Percentiles rank a stretch among this genome's conserved stretches.
Conservation (phyloP, 2,329 filamentous ascomycete genomes). For the Venturia effusa region DNA sequence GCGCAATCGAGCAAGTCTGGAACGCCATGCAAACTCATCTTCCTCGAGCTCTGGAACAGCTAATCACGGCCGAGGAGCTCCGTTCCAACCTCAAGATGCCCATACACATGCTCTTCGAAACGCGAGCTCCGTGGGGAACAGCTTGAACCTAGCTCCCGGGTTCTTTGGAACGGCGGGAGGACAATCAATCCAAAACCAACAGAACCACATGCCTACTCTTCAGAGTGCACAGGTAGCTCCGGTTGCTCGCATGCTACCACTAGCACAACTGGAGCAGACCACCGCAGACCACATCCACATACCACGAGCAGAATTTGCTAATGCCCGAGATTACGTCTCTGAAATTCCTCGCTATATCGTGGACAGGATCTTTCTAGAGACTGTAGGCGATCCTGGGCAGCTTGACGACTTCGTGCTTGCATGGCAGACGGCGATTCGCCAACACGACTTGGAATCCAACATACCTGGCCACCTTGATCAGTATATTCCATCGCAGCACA, state of each 20-base stretch:
- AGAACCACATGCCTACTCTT: not conserved
- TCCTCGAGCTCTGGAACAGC: not conserved
- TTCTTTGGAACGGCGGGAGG: not conserved
- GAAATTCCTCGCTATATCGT: not conserved
- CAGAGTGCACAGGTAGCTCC: not conserved
- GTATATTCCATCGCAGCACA: not conserved
- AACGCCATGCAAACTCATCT: not conserved
- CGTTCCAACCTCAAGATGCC: not conserved
- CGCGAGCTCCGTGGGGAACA: not conserved
- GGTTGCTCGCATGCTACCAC: not conserved
- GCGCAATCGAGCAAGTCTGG: not conserved
- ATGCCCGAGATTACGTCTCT: not conserved
- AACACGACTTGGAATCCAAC: not conserved
- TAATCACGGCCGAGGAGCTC: not conserved
- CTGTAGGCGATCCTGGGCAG: not conserved
- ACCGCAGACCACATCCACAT: not conserved
- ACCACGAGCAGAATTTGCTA: not conserved
- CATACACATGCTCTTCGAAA: not conserved
- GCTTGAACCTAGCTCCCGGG: not conserved
- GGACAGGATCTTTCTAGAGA: not conserved
- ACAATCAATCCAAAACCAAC: not conserved
- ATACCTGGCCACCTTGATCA: not conserved
- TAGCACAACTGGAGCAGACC: not conserved
- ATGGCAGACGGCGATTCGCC: not conserved
- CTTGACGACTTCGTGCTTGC: not conserved